phyloP scores from a whole-genome alignment of 345 rosid genomes.

The Psidium friedrichsthalianum region DNA sequence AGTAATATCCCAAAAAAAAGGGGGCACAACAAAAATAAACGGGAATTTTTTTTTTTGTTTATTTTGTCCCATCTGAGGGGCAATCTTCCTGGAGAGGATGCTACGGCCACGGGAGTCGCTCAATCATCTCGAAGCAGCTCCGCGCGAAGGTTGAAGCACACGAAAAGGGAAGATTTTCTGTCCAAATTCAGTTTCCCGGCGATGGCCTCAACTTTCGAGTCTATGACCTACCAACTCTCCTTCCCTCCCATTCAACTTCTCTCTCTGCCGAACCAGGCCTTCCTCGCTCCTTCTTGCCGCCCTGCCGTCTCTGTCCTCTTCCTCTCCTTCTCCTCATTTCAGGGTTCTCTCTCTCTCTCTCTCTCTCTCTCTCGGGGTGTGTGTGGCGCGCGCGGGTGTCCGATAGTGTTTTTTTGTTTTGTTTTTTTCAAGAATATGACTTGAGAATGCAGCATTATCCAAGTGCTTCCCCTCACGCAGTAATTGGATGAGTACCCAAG shows the following conservation, averaged over 20 bases:
- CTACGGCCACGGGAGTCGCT: not conserved
- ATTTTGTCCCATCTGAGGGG: not conserved
- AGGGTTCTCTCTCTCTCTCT: too few species aligned
- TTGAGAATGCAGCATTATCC: not conserved
- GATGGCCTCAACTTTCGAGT: constrained; percentile 18
- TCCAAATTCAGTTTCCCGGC: not conserved
- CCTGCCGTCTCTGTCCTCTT: constrained; percentile 32
- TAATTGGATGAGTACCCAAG: not conserved
- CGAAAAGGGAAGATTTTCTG: not conserved
- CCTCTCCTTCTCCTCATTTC: not conserved
- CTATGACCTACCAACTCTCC: constrained; percentile 13
- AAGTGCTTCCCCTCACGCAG: not conserved
- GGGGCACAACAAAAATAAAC: not conserved
- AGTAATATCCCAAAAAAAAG: not conserved
- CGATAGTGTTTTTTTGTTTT: not conserved
- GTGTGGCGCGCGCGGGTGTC: too few species aligned
- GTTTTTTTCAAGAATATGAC: not conserved
- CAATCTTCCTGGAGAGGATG: not conserved
- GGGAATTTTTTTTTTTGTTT: too few species aligned
- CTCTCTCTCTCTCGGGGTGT: too few species aligned
- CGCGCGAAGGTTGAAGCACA: not conserved
- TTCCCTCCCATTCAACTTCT: constrained; percentile 3
- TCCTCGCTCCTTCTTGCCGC: constrained; percentile 23
- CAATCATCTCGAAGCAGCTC: not conserved
- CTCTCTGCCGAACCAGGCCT: constrained; percentile 11